phyloP scores from a whole-genome alignment of 805 yeast genomes.

The Zygosaccharomyces lentus region DNA sequence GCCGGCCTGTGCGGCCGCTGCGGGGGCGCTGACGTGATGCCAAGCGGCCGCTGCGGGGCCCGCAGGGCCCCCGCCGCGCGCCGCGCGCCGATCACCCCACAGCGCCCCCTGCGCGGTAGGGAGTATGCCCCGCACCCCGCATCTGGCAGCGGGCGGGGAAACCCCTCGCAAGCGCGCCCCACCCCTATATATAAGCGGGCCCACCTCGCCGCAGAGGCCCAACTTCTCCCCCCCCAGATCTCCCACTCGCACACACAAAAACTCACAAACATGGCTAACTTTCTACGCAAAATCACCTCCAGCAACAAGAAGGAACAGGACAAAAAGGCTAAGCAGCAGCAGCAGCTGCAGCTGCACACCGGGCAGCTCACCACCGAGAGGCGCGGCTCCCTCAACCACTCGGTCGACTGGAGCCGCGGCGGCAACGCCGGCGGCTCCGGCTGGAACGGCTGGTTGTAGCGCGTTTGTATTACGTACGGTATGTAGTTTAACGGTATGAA shows the following conservation, averaged over 20 bases:
- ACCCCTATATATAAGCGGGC: background rate
- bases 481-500: background rate
- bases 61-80: too few relatives aligned
- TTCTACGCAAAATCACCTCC: background rate
- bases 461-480: background rate
- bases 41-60: too few relatives aligned
- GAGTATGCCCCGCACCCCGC: too few relatives aligned
- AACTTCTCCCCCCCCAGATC: too few relatives aligned
- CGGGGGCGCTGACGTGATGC: too few relatives aligned
- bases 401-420: background rate
- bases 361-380: background rate
- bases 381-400: background rate
- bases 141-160: too few relatives aligned
- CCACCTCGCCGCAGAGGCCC: too few relatives aligned
- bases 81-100: too few relatives aligned
- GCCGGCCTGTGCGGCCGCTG: too few relatives aligned
- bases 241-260: background rate
- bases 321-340: background rate
- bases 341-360: background rate
- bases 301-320: background rate
- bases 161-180: too few relatives aligned
- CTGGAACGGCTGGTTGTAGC: background rate
- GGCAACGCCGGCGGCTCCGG: background rate
- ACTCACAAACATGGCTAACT: constrained; percentile 1
- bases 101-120: too few relatives aligned